These are phyloP conservation scores for Panaeolus papilionaceus DNA, from an alignment of 768 basidiomycete genomes.

Conservation along the genomic window DNA sequence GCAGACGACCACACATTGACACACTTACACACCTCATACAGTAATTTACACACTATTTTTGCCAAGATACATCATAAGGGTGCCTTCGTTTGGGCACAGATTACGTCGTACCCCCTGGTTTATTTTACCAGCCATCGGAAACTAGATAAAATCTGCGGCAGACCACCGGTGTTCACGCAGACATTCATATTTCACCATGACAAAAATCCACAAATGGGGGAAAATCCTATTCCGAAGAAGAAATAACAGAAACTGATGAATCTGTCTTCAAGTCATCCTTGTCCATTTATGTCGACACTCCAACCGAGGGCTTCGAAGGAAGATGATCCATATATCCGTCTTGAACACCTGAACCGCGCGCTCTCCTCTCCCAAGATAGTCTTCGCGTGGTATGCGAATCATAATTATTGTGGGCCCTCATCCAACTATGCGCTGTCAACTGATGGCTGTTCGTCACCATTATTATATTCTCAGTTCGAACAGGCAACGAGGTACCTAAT, in stretches of 20 bases:
- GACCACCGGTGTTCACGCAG: conserved; percentile 4
- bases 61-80: conserved; percentile 13
- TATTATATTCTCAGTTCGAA: conserved; percentile 11
- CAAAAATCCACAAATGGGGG: conserved; percentile 1
- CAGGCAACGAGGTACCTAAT: conserved; percentile 9
- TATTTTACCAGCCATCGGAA: conserved; percentile 8
- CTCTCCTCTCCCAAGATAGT: conserved; percentile 12
- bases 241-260: conserved; percentile 14
- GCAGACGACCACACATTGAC: conserved; percentile 16
- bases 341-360: conserved; percentile 11
- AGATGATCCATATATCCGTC: conserved; percentile 11
- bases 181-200: conserved; percentile 1
- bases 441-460: conserved; percentile 2
- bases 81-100: conserved; percentile 10
- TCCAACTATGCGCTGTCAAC: conserved; percentile 5
- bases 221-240: conserved; percentile 7
- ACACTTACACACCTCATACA: conserved; percentile 5
- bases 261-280: not conserved
- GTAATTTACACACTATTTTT: conserved; percentile 15
- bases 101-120: conserved; percentile 12
- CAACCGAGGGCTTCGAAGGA: conserved; percentile 14
- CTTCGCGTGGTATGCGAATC: conserved; percentile 12
- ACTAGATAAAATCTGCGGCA: conserved; percentile 7
- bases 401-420: conserved; percentile 8
- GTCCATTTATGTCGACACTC: conserved; percentile 1